A percentile compares a stretch with the other conserved stretches of the same genome.
These are phyloP conservation scores for Botryotinia globosa DNA, from an alignment of 2,329 filamentous ascomycete species.

Conservation along the genomic window DNA sequence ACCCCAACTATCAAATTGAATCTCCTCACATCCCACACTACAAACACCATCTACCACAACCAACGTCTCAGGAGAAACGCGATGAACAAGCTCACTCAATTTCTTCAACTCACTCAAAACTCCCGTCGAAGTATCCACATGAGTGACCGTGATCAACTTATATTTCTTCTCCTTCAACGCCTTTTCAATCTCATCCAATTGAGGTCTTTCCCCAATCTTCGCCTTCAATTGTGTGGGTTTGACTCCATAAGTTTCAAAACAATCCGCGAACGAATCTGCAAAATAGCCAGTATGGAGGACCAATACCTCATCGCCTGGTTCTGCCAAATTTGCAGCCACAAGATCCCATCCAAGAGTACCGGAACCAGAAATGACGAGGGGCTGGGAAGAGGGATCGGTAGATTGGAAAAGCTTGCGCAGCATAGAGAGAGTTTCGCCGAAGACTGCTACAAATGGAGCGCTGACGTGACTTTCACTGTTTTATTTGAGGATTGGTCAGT, in stretches of 20 bases:
- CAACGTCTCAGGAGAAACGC: constrained; percentile 86
- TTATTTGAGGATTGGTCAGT: constrained; percentile 41
- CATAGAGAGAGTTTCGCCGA: constrained; percentile 84
- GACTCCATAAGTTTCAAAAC: constrained; percentile 85
- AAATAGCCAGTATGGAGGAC: constrained; percentile 98
- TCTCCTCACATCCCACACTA: constrained; percentile 94
- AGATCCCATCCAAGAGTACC: constrained; percentile 97
- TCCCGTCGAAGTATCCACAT: constrained; percentile 96
- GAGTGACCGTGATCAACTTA: constrained; percentile 91
- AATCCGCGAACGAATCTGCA: constrained; percentile 89
- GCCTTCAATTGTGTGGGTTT: constrained; percentile 88
- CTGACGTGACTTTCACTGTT: constrained; percentile 89
- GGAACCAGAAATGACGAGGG: constrained; percentile 89
- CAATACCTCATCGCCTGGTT: constrained; percentile 84
- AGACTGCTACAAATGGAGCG: constrained; percentile 81
- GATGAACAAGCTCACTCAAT: constrained; percentile 77
- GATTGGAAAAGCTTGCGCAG: constrained; percentile 94
- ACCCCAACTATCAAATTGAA: constrained; percentile 92
- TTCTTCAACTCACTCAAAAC: constrained; percentile 88
- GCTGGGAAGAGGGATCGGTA: constrained; percentile 75
- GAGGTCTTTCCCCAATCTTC: constrained; percentile 81
- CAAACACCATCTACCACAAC: constrained; percentile 95
- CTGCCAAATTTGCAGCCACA: constrained; percentile 87
- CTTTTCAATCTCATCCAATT: constrained; percentile 82
- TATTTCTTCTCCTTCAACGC: constrained; percentile 87